phyloP scores from a whole-genome alignment of 208 protist genomes.

The Acanthamoeba healyi region DNA sequence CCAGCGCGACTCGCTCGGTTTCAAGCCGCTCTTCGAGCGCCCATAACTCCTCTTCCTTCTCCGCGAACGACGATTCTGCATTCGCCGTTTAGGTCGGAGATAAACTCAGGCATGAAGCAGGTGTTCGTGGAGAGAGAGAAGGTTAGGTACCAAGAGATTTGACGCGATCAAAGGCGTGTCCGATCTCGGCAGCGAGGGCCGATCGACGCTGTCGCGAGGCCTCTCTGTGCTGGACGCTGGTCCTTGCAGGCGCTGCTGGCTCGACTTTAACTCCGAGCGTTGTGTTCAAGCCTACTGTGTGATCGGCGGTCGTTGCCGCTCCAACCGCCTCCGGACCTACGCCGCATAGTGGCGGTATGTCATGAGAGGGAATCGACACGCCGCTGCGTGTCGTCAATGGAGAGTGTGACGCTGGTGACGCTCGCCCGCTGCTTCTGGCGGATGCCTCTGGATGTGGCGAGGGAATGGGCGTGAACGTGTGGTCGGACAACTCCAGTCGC shows the following conservation, averaged over 20 bases:
- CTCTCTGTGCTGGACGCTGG: neutral
- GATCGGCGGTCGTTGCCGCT: too few relatives aligned
- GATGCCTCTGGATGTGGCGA: neutral
- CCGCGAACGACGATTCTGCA: neutral
- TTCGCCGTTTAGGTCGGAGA: too few relatives aligned
- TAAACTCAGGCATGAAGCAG: too few relatives aligned
- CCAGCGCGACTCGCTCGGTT: neutral
- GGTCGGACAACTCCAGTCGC: neutral
- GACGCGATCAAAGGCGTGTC: neutral
- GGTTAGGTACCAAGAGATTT: neutral
- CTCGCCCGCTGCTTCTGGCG: too few relatives aligned
- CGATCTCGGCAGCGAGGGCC: neutral
- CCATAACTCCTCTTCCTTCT: slow-evolving; percentile 17
- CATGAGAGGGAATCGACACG: too few relatives aligned
- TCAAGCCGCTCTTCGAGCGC: neutral
- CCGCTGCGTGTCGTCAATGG: too few relatives aligned
- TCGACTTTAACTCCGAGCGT: too few relatives aligned
- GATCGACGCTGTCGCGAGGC: neutral
- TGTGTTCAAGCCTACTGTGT: too few relatives aligned
- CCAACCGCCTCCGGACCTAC: too few relatives aligned
- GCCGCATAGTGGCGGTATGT: too few relatives aligned
- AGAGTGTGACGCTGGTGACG: too few relatives aligned
- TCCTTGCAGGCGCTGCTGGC: neutral
- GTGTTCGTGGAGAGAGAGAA: too few relatives aligned
- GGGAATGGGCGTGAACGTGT: neutral